A percentile compares a stretch with the other conserved stretches of the same genome.
phyloP scores from a whole-genome alignment of 2,329 filamentous ascomycete genomes.

The Hyphodiscus sp. region DNA sequence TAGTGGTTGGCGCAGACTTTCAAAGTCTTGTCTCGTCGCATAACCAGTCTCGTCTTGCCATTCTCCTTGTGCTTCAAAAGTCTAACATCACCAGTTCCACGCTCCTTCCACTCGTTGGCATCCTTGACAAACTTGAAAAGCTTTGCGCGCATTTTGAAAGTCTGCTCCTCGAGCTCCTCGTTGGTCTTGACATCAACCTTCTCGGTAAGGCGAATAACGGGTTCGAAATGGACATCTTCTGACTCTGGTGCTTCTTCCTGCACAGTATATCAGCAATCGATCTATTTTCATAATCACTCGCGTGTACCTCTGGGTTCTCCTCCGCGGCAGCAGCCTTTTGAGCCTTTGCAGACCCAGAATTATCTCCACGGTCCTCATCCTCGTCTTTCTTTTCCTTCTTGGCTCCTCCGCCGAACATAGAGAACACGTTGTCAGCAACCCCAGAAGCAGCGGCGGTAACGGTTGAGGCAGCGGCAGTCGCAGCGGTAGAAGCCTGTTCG shows the following conservation, averaged over 20 bases:
- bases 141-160: slow-evolving; percentile 99
- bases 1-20: slow-evolving; percentile 99
- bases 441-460: slow-evolving; percentile 35
- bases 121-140: slow-evolving; percentile 97
- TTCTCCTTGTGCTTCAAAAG: slow-evolving; percentile 99
- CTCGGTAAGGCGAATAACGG: slow-evolving; percentile 91
- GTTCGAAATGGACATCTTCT: slow-evolving; percentile 94
- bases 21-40: slow-evolving; percentile 98
- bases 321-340: slow-evolving; percentile 48
- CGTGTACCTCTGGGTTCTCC: slow-evolving; percentile 30
- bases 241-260: slow-evolving; percentile 75
- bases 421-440: slow-evolving; percentile 67
- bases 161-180: slow-evolving; percentile 94
- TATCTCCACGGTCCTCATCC: slow-evolving; percentile 75
- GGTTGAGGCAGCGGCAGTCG: slow-evolving; percentile 33
- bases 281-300: background rate
- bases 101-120: slow-evolving; percentile 96
- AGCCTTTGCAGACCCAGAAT: slow-evolving; percentile 81
- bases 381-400: slow-evolving; percentile 94
- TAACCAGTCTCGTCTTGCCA: slow-evolving; percentile 93
- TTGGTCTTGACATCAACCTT: slow-evolving; percentile 97
- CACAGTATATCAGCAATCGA: slow-evolving; percentile 12
- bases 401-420: slow-evolving; percentile 96
- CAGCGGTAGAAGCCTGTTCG: slow-evolving; percentile 31
- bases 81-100: slow-evolving; percentile 91